Evolutionary conservation across 176 grass and related monocot species (phyloP).

Genomic region (Miscanthus lutarioriparius): DNA sequence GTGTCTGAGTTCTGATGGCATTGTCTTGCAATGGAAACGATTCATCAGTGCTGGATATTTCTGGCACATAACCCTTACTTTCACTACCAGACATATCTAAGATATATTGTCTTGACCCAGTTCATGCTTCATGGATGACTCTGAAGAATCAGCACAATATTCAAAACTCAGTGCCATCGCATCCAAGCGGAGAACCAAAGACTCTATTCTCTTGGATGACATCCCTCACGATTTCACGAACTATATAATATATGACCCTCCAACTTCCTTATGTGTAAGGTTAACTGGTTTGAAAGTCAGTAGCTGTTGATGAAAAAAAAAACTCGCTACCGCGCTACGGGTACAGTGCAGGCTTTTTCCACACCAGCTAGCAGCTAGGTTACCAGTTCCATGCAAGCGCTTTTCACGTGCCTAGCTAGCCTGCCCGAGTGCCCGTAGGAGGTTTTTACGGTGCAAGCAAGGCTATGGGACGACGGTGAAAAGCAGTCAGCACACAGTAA

Average conservation of each 20-base stretch:
- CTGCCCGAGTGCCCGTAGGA: too few relatives aligned
- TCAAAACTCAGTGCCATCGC: constrained; percentile 64
- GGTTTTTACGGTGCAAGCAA: too few relatives aligned
- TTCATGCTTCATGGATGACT: constrained; percentile 20
- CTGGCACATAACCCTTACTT: neutral
- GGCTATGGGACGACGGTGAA: too few relatives aligned
- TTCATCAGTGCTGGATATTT: constrained; percentile 26
- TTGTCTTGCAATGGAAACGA: constrained; percentile 30
- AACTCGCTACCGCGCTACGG: too few relatives aligned
- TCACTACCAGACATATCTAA: constrained; percentile 18
- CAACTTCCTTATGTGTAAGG: constrained; percentile 95
- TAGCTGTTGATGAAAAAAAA: too few relatives aligned
- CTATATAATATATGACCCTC: constrained; percentile 94
- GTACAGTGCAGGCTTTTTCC: too few relatives aligned
- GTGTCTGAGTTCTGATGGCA: constrained; percentile 13
- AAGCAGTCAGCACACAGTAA: too few relatives aligned
- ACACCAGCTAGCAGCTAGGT: too few relatives aligned
- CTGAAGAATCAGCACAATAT: constrained; percentile 44
- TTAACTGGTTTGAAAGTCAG: constrained; percentile 66
- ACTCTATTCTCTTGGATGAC: constrained; percentile 96
- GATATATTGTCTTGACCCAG: constrained; percentile 29
- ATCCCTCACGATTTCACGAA: constrained; percentile 91
- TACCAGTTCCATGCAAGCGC: too few relatives aligned
- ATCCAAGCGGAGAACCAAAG: constrained; percentile 72
- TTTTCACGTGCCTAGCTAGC: too few relatives aligned